phyloP scores from a whole-genome alignment of 1,139 yeast genomes.

The Suhomyces guaymorum region DNA sequence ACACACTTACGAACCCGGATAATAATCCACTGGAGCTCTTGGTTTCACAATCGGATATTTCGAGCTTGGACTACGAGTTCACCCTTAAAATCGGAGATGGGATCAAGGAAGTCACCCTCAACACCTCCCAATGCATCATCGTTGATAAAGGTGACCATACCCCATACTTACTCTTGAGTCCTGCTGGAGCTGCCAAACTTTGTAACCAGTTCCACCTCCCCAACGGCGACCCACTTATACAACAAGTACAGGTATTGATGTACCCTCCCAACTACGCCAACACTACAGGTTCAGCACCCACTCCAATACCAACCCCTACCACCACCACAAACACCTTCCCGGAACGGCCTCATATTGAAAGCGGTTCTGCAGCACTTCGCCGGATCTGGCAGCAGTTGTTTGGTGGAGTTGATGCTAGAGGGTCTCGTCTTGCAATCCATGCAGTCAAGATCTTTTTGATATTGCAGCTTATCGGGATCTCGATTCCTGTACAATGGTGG shows the following conservation, averaged over 20 bases:
- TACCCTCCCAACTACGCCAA: too few species aligned
- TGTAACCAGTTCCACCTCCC: conserved; percentile 9
- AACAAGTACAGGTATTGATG: conserved; percentile 13
- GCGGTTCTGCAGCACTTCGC: too few species aligned
- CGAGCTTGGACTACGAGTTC: conserved; percentile 26
- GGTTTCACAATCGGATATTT: conserved; percentile 27
- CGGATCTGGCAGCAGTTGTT: too few species aligned
- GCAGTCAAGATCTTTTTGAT: conserved; percentile 14
- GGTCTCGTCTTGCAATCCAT: not conserved
- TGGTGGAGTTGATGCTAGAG: too few species aligned
- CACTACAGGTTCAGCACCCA: too few species aligned
- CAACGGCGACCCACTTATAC: conserved; percentile 11
- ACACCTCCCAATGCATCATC: conserved; percentile 45
- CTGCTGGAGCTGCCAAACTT: conserved; percentile 34
- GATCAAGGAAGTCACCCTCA: conserved; percentile 25
- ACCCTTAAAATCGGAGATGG: conserved; percentile 15
- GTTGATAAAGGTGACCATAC: conserved; percentile 35
- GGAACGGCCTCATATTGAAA: too few species aligned
- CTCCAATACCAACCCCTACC: conserved; percentile 1
- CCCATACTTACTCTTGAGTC: conserved; percentile 44
- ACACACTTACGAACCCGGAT: not conserved
- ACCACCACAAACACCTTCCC: not conserved
- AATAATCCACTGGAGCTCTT: conserved; percentile 13
- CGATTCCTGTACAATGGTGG: conserved; percentile 12
- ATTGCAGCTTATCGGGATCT: conserved; percentile 15